A percentile compares a stretch with the other conserved stretches of the same genome.
Evolutionary conservation across 2,329 filamentous ascomycete species (phyloP).

Genomic region (Xylaria sp.): DNA sequence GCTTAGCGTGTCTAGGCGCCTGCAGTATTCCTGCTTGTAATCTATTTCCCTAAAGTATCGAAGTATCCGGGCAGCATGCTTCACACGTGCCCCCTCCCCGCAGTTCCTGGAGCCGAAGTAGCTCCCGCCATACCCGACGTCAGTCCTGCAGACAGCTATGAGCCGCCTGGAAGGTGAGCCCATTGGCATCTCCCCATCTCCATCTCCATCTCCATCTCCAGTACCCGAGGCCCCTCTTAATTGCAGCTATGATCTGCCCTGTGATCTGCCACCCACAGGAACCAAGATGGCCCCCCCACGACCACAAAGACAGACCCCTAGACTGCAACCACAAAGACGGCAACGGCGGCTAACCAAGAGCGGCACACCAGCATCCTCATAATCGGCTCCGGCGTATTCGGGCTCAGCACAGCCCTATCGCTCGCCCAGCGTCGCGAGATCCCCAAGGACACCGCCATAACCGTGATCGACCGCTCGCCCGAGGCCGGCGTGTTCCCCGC

Average conservation of each 20-base stretch:
- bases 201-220: not conserved
- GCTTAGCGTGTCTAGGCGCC: no score
- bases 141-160: not conserved
- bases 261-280: not conserved
- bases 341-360: no score
- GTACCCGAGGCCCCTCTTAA: no score
- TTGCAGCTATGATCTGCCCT: not conserved
- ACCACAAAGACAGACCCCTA: no score
- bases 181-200: not conserved
- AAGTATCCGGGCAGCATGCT: no score
- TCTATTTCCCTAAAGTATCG: no score
- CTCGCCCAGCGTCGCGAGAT: slow-evolving; percentile 67
- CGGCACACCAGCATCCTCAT: slow-evolving; percentile 60
- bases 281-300: not conserved
- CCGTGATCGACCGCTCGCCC: slow-evolving; percentile 62
- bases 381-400: slow-evolving; percentile 62
- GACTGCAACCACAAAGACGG: no score
- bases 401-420: slow-evolving; percentile 62
- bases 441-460: slow-evolving; percentile 58
- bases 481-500: slow-evolving; percentile 60
- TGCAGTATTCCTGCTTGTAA: no score
- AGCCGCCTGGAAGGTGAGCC: slow-evolving; percentile 21
- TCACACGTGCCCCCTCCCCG: slow-evolving; percentile 14
- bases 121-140: slow-evolving; percentile 13
- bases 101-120: slow-evolving; percentile 11